Evolutionary conservation across 768 basidiomycete genomes (phyloP), one percentile per base, ranked within the genome.

Genomic region (Hygrocybe punicea): DNA sequence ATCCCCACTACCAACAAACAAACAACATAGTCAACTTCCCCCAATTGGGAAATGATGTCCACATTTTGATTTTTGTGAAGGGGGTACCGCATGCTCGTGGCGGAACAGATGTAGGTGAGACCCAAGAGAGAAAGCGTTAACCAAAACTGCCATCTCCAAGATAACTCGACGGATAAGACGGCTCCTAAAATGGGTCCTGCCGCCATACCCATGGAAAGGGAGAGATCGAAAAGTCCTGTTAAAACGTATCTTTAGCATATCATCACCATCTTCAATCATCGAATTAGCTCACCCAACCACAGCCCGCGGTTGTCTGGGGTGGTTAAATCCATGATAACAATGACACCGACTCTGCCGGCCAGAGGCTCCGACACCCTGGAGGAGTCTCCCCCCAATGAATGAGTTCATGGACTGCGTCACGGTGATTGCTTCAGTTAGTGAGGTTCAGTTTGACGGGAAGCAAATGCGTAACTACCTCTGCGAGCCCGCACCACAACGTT

Each of bases 81-180:
- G 10, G 48, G 48, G n/a, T 48, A 48, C 13, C 24, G n/a, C 46
- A 48, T 48, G 24, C 14, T n/a, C 46, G 21, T 7, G 4, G 29
- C 8, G 21, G 48, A 23, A 33, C 17, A 3, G 19, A n/a, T n/a
- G n/a, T 10, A 24, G 6, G 48, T 17, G 4, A 48, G 6, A 14
- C 3, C n/a, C 14, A 19, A 5, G 21, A 49, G 21, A n/a, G 24
- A 19, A 21, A 49, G 7, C 23, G 29, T 34, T n/a, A 49, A 11
- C 48, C 48, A 49, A 24, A 49, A 49, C 17, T 19, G 29, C 48
- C 48, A 49, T 9, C 48, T 49, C 48, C 48, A 49, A 7, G 23
- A n/a, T 33, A 21, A 8, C 11, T 34, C 10, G 11, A 13, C n/a
- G 16, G 48, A 11, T 7, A 34, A 13, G 21, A 49, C 8, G 2